Evolutionary conservation across 2,329 filamentous ascomycete species (phyloP).

Genomic region (Boeremia lycopersici): DNA sequence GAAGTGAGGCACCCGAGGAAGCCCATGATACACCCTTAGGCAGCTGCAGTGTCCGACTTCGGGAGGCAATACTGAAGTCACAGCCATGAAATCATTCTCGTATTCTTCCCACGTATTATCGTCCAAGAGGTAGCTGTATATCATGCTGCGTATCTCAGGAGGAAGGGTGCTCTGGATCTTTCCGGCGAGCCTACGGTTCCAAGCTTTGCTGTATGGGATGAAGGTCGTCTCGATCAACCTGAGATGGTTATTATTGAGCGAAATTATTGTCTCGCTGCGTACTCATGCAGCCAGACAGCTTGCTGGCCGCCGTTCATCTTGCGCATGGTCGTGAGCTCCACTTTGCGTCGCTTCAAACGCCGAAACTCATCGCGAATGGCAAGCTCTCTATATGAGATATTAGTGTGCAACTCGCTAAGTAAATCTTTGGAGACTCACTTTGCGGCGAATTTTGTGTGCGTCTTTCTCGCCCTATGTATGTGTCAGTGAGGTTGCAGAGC

Average conservation of each 20-base stretch:
- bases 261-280: not conserved
- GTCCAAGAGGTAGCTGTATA: not conserved
- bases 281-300: not conserved
- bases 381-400: not conserved
- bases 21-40: not conserved
- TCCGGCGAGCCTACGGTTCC: not conserved
- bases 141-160: not conserved
- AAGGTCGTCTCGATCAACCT: not conserved
- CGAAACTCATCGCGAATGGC: not conserved
- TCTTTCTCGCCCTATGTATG: not conserved
- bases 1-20: not conserved
- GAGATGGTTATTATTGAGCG: not conserved
- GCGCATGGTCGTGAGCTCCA: not conserved
- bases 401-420: not conserved
- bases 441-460: not conserved
- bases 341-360: not conserved
- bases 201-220: constrained; percentile 1
- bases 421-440: not conserved
- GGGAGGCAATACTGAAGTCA: not conserved
- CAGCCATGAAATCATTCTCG: not conserved
- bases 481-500: not conserved
- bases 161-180: not conserved
- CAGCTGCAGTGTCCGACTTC: not conserved
- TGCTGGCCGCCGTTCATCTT: not conserved
- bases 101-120: not conserved